phyloP scores from a whole-genome alignment of 2,329 filamentous ascomycete species.

The Sporothrix curviconia region DNA sequence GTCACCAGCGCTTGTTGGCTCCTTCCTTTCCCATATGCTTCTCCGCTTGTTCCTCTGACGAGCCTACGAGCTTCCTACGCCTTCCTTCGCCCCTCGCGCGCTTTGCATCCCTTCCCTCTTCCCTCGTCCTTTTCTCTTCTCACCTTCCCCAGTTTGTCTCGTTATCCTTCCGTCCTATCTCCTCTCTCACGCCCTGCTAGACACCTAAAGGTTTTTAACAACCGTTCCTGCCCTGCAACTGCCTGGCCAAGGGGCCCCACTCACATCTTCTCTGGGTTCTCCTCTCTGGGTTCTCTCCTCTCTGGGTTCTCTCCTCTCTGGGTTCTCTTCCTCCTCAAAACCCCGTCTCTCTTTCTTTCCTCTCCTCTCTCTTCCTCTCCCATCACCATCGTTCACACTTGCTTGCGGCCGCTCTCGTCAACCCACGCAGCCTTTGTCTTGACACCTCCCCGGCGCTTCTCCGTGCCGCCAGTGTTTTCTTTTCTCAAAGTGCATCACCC shows the following conservation, averaged over 20 bases:
- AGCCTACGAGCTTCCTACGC: neutral
- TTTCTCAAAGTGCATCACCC: neutral
- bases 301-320: too few relatives aligned
- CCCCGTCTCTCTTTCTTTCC: too few relatives aligned
- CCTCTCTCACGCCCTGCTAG: neutral
- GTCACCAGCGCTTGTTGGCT: conserved; percentile 17
- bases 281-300: too few relatives aligned
- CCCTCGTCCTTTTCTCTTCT: conserved; percentile 6
- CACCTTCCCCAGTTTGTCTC: neutral
- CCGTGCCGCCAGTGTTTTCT: neutral
- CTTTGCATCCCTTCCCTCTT: neutral
- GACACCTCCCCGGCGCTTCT: conserved; percentile 10
- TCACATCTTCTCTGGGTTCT: conserved; percentile 11
- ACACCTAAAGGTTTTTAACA: too few relatives aligned
- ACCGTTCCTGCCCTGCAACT: neutral
- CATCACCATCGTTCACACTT: neutral
- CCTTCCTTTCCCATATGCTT: conserved; percentile 6
- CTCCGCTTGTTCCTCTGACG: neutral
- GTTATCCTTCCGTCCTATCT: neutral
- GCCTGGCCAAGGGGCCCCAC: conserved; percentile 5
- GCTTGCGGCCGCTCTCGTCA: neutral
- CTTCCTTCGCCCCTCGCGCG: neutral
- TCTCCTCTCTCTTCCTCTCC: neutral
- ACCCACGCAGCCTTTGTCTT: neutral
- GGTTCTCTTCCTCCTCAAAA: too few relatives aligned